phyloP scores from a whole-genome alignment of 2,329 filamentous ascomycete genomes.

The Didymella exigua region DNA sequence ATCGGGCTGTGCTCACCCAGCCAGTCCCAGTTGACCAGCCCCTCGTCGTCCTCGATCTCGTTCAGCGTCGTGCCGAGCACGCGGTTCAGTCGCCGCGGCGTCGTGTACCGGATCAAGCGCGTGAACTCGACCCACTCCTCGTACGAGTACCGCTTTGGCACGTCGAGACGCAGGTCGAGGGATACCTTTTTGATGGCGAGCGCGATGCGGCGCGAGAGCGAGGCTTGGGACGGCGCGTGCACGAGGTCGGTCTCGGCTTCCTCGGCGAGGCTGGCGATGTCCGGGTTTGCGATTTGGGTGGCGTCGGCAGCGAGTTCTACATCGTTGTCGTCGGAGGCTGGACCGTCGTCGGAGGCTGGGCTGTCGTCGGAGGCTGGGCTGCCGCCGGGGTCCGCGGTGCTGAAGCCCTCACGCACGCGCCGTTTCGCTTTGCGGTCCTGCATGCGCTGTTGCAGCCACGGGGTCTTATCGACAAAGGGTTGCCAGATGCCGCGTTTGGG shows the following conservation, averaged over 20 bases:
- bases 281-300: slow-evolving; percentile 13
- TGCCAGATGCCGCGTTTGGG: slow-evolving; percentile 65
- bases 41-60: slow-evolving; percentile 59
- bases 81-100: slow-evolving; percentile 20
- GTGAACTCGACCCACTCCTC: slow-evolving; percentile 89
- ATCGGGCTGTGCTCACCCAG: slow-evolving; percentile 72
- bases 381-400: slow-evolving; percentile 43
- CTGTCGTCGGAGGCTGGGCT: neutral
- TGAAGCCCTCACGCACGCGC: slow-evolving; percentile 57
- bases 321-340: neutral
- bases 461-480: slow-evolving; percentile 56
- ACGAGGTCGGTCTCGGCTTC: slow-evolving; percentile 21
- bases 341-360: slow-evolving; percentile 7
- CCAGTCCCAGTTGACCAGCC: slow-evolving; percentile 73
- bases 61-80: slow-evolving; percentile 4
- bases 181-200: slow-evolving; percentile 72
- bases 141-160: slow-evolving; percentile 72
- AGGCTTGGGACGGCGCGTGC: slow-evolving; percentile 47
- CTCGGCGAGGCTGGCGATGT: slow-evolving; percentile 14
- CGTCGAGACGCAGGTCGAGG: slow-evolving; percentile 63
- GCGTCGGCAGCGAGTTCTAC: slow-evolving; percentile 14
- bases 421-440: slow-evolving; percentile 44
- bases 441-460: slow-evolving; percentile 47
- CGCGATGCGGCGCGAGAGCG: slow-evolving; percentile 67
- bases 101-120: slow-evolving; percentile 68